Conservation (phyloP, 1,284 basidiomycete genomes). For the Cryptococcus wingfieldii region DNA sequence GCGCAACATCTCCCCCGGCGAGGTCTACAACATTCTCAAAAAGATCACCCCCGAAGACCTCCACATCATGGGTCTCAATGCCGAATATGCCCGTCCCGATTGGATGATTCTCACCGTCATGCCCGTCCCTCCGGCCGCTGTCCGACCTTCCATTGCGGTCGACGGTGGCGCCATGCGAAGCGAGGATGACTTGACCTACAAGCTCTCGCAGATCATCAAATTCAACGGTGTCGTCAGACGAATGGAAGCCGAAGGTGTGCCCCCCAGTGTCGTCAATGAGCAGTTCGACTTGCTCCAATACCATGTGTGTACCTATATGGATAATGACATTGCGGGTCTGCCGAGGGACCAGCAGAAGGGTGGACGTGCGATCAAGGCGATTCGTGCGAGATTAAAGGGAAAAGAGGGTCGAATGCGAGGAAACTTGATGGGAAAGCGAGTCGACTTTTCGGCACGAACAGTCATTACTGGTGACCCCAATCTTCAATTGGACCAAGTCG, state of each 20-base stretch:
- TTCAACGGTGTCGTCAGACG: conserved; percentile 86
- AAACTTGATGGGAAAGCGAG: conserved; percentile 99
- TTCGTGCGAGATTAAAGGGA: conserved; percentile 95
- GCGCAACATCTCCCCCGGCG: conserved; percentile 76
- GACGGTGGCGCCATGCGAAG: conserved; percentile 94
- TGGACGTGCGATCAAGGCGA: conserved; percentile 95
- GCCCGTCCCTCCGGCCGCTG: conserved; percentile 95
- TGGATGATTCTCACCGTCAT: conserved; percentile 99
- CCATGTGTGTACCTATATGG: conserved; percentile 99
- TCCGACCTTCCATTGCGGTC: conserved; percentile 93
- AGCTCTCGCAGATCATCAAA: conserved; percentile 95
- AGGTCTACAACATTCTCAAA: conserved; percentile 86
- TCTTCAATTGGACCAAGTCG: conserved; percentile 92
- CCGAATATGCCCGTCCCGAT: conserved; percentile 93
- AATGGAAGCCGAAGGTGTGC: conserved; percentile 95
- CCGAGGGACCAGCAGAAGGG: conserved; percentile 97
- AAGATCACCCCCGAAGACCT: conserved; percentile 90
- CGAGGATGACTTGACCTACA: conserved; percentile 98
- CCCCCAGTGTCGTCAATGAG: conserved; percentile 91
- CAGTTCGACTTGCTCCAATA: conserved; percentile 97
- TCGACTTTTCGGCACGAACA: conserved; percentile 98
- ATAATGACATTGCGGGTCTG: conserved; percentile 98
- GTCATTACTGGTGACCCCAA: conserved; percentile 99
- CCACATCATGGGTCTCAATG: conserved; percentile 85
- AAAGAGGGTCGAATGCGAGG: conserved; percentile 98